Conservation (phyloP, 495 filamentous ascomycete genomes). For the Trichoderma parareesei region DNA sequence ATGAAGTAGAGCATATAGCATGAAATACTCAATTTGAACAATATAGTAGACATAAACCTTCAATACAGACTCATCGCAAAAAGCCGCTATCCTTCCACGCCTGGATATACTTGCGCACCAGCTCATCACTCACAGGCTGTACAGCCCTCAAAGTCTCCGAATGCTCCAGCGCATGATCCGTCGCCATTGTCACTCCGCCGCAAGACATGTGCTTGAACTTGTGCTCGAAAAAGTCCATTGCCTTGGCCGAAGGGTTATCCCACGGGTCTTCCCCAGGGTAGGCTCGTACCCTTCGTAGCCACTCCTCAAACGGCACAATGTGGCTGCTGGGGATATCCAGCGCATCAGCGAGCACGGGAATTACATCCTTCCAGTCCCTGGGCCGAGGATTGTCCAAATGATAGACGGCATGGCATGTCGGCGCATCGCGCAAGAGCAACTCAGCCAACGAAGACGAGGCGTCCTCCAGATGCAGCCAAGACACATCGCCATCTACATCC, state of each 20-base stretch:
- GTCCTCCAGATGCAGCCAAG: too few relatives aligned
- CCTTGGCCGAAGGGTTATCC: conserved; percentile 39
- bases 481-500: conserved; percentile 26
- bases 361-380: conserved; percentile 41
- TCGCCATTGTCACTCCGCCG: conserved; percentile 41
- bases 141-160: conserved; percentile 29
- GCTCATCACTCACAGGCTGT: conserved; percentile 31
- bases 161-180: conserved; percentile 31
- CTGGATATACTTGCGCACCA: conserved; percentile 32
- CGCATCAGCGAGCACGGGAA: conserved; percentile 31
- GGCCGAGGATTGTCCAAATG: conserved; percentile 49
- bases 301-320: conserved; percentile 38
- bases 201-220: conserved; percentile 48
- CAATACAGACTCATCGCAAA: neutral
- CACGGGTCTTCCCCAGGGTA: conserved; percentile 15
- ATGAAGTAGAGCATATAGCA: too few relatives aligned
- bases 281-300: conserved; percentile 35
- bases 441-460: too few relatives aligned
- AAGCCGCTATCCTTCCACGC: conserved; percentile 34
- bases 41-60: too few relatives aligned
- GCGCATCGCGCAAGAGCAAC: neutral
- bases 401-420: conserved; percentile 33
- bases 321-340: conserved; percentile 29
- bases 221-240: conserved; percentile 43
- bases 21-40: too few relatives aligned